Percentiles rank a stretch among this genome's conserved stretches.
These are phyloP conservation scores for Pseudozyma sp. DNA, from an alignment of 1,284 basidiomycete genomes.

Conservation along the genomic window DNA sequence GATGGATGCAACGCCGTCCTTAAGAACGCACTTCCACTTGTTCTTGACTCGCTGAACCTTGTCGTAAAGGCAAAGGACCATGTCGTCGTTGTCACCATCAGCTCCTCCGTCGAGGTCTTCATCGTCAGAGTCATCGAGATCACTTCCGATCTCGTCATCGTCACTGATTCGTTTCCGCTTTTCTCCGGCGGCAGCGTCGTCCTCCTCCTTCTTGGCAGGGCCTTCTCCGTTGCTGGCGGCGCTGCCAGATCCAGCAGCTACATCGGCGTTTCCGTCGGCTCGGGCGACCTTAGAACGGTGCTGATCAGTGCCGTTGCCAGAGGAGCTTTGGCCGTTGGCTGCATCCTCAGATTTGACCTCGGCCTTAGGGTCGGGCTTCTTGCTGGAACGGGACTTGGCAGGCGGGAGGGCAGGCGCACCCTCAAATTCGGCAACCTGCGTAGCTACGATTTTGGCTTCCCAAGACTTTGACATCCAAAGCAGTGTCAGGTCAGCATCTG, in stretches of 20 bases:
- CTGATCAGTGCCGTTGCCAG: constrained; percentile 27
- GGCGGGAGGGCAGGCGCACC: constrained; percentile 69
- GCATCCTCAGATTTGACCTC: constrained; percentile 40
- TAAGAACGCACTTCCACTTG: constrained; percentile 99
- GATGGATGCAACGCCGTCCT: constrained; percentile 97
- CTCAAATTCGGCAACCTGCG: constrained; percentile 93
- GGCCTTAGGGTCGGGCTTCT: constrained; percentile 36
- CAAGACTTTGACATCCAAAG: constrained; percentile 75
- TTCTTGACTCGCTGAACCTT: constrained; percentile 99
- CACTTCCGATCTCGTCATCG: constrained; percentile 91
- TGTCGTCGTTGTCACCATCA: constrained; percentile 76
- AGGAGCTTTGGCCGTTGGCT: constrained; percentile 11
- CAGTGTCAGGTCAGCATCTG: not conserved
- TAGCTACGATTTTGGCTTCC: constrained; percentile 90
- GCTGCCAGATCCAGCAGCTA: constrained; percentile 17
- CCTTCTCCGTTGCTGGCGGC: constrained; percentile 10
- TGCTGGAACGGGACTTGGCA: constrained; percentile 43
- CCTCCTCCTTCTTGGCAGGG: constrained; percentile 19
- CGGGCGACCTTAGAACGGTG: constrained; percentile 46
- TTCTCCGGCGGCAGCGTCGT: constrained; percentile 37
- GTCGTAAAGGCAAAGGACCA: constrained; percentile 98
- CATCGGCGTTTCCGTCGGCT: constrained; percentile 37
- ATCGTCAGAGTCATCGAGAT: constrained; percentile 90
- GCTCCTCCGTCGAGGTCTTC: constrained; percentile 72
- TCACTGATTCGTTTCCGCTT: constrained; percentile 70